These are phyloP conservation scores for Debaryomycetaceae sp. DNA, from an alignment of 1,139 yeast genomes.

Conservation along the genomic window DNA sequence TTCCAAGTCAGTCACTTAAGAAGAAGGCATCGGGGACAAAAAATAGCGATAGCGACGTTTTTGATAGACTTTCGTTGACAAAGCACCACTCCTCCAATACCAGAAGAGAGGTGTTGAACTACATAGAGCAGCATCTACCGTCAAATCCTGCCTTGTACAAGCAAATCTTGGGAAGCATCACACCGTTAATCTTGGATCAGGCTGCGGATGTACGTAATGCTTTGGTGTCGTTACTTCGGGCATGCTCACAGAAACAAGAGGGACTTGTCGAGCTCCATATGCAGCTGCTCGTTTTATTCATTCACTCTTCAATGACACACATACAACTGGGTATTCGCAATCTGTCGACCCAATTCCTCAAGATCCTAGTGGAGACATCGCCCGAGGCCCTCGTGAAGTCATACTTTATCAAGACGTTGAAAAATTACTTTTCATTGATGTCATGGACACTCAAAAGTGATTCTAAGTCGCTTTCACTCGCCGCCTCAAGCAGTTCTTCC, in stretches of 20 bases:
- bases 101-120: conserved; percentile 66
- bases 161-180: conserved; percentile 52
- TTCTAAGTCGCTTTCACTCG: conserved; percentile 43
- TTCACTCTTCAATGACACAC: conserved; percentile 96
- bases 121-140: conserved; percentile 47
- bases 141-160: conserved; percentile 52
- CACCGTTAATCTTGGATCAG: conserved; percentile 61
- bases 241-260: conserved; percentile 48
- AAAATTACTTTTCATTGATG: conserved; percentile 53
- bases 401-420: conserved; percentile 57
- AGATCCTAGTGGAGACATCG: conserved; percentile 46
- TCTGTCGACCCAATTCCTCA: conserved; percentile 64
- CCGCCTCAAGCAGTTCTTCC: conserved; percentile 42
- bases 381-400: conserved; percentile 51
- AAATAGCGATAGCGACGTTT: conserved; percentile 40
- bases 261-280: conserved; percentile 67
- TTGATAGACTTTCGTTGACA: conserved; percentile 60
- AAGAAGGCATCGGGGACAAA: conserved; percentile 13
- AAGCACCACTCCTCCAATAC: conserved; percentile 76
- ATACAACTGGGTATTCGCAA: conserved; percentile 70
- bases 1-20: conserved; percentile 53
- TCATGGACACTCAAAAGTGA: conserved; percentile 55
- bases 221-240: conserved; percentile 49
- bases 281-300: conserved; percentile 62
- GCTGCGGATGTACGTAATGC: conserved; percentile 64